Base-by-base conservation (phyloP, 129 eudicot species). In the Glebionis coronaria region DNA sequence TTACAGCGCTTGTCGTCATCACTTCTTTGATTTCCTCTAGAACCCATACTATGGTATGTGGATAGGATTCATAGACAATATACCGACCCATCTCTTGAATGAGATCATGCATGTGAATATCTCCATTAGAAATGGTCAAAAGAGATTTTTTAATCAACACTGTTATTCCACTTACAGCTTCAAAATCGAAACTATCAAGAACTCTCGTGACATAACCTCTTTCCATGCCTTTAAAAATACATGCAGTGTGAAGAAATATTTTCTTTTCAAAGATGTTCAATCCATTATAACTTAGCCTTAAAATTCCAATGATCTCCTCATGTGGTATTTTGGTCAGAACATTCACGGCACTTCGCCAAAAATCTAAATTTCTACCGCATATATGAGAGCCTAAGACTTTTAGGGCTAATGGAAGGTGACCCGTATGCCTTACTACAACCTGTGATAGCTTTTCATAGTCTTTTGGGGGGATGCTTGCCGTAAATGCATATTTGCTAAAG, bases 51-150 rank as follows among this genome's bases (percentile, higher is more conserved):
- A 20, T 16, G 60, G 60, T 55, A 55, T 55, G 11, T 55, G 31
- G 31, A 55, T 20, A 55, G 31, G 4, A 18, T 53, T 53, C 29
- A 12, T 14, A 4, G 19, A 50, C 21, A 50, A 50, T 50, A 50
- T 6, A 50, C 12, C 56, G 56, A 11, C 23, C 12, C 58, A 53
- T 53, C 28, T 53, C 58, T 18, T 53, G 58, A 53, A 53, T 19
- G 58, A 53, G 58, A 53, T 53, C 58, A 53, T 53, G 58, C 58
- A 53, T 19, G 10, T 19, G 28, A 53, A 53, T 12, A 53, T 19
- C 6, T 53, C 58, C 58, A 15, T 53, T 53, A 16, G 29, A 7
- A 9, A 53, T 53, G 58, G 28, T 53, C 29, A 53, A 8, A 53
- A 53, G 21, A 19, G 58, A 53, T 53, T 53, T 53, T 19, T 53